Conservation (phyloP, 306 rosid genomes). For the Castanea crenata region DNA sequence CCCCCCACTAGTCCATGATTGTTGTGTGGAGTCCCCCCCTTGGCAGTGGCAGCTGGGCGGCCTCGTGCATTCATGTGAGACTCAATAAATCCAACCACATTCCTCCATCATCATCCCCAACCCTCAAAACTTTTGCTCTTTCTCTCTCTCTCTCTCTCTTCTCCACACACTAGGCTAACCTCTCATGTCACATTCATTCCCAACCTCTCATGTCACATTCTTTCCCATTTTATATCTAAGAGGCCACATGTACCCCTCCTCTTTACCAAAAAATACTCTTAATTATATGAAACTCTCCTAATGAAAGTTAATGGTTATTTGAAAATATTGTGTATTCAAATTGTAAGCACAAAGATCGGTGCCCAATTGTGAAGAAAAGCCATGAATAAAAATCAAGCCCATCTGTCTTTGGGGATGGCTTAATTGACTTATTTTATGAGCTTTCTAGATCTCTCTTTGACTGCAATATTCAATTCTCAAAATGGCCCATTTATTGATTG, state of each 20-base stretch:
- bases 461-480: slow-evolving; percentile 16
- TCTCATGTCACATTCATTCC: slow-evolving; percentile 49
- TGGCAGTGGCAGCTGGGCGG: slow-evolving; percentile 47
- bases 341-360: slow-evolving; percentile 2
- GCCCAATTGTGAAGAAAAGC: slow-evolving; percentile 23
- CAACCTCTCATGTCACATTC: slow-evolving; percentile 43
- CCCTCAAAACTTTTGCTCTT: slow-evolving; percentile 18
- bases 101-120: slow-evolving; percentile 43
- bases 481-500: slow-evolving; percentile 26
- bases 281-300: slow-evolving; percentile 24
- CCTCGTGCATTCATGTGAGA: slow-evolving; percentile 88
- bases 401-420: slow-evolving; percentile 23
- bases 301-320: neutral
- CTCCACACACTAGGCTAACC: slow-evolving; percentile 17
- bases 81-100: slow-evolving; percentile 55
- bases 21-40: slow-evolving; percentile 24
- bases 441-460: slow-evolving; percentile 32
- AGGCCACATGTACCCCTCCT: slow-evolving; percentile 44
- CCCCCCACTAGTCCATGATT: slow-evolving; percentile 52
- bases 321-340: slow-evolving; percentile 5
- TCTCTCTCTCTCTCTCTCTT: neutral
- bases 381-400: slow-evolving; percentile 16
- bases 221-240: slow-evolving; percentile 44
- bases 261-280: slow-evolving; percentile 30
- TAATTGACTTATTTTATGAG: slow-evolving; percentile 31